A percentile compares a stretch with the other conserved stretches of the same genome.
phyloP scores from a whole-genome alignment of 2,329 filamentous ascomycete species.

The Claviceps spartinae region DNA sequence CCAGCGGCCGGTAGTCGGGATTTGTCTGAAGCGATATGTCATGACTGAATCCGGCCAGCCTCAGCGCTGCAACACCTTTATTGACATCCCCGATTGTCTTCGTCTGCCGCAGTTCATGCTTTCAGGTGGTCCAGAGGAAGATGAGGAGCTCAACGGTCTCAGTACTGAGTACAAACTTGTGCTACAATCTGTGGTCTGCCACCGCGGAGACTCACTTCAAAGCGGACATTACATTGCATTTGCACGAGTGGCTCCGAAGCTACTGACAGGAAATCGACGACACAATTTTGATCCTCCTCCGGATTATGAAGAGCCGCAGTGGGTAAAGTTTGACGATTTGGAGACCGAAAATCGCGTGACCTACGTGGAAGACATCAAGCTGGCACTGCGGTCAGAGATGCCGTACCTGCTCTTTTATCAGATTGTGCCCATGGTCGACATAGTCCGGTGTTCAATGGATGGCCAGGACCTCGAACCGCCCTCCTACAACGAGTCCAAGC shows the following conservation, averaged over 20 bases:
- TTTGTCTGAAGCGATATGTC: constrained; percentile 79
- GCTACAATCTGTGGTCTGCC: constrained; percentile 83
- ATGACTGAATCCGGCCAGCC: constrained; percentile 57
- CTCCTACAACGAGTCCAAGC: constrained; percentile 41
- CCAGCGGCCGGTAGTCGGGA: constrained; percentile 72
- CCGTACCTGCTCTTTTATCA: constrained; percentile 95
- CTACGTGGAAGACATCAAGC: constrained; percentile 62
- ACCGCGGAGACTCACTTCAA: constrained; percentile 71
- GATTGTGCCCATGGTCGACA: constrained; percentile 72
- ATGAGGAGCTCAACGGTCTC: constrained; percentile 45
- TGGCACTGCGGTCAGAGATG: constrained; percentile 71
- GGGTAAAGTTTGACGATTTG: constrained; percentile 92
- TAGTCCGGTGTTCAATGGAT: constrained; percentile 35
- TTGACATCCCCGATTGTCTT: constrained; percentile 74
- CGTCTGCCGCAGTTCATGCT: constrained; percentile 81
- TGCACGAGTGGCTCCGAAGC: constrained; percentile 56
- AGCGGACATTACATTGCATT: constrained; percentile 88
- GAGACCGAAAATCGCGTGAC: constrained; percentile 51
- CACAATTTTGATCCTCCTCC: constrained; percentile 44
- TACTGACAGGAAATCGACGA: constrained; percentile 45
- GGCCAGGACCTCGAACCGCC: constrained; percentile 38
- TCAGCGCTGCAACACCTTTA: constrained; percentile 61
- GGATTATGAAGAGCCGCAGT: constrained; percentile 58
- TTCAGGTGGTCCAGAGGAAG: constrained; percentile 56
- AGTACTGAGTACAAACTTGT: constrained; percentile 88